Conservation (phyloP, 495 filamentous ascomycete genomes). For the Aspergillus bertholletiae region DNA sequence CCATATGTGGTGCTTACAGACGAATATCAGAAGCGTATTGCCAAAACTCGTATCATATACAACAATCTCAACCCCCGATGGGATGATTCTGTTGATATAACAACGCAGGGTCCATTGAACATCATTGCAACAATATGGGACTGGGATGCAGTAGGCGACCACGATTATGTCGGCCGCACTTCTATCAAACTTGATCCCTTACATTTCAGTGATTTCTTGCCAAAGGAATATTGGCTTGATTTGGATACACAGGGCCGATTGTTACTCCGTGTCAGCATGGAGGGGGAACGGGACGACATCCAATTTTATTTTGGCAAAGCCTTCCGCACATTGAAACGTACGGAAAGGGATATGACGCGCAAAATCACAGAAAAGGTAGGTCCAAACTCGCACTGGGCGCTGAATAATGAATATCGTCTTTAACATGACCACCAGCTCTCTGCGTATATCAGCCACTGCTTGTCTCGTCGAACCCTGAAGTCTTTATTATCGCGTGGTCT, state of each 20-base stretch:
- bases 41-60: conserved; percentile 91
- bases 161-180: conserved; percentile 94
- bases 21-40: conserved; percentile 96
- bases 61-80: conserved; percentile 91
- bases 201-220: conserved; percentile 93
- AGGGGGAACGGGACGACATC: conserved; percentile 96
- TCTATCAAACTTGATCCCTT: conserved; percentile 91
- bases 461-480: conserved; percentile 77
- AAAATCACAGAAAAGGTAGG: conserved; percentile 95
- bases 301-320: conserved; percentile 98
- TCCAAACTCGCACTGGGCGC: neutral
- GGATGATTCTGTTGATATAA: conserved; percentile 97
- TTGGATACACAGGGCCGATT: conserved; percentile 93
- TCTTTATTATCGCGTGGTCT: conserved; percentile 70
- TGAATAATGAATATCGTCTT: conserved; percentile 14
- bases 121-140: conserved; percentile 98
- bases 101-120: conserved; percentile 84
- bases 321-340: conserved; percentile 90
- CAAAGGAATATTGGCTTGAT: conserved; percentile 95
- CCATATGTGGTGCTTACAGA: conserved; percentile 97
- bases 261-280: conserved; percentile 91
- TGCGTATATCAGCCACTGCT: conserved; percentile 84
- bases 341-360: conserved; percentile 95
- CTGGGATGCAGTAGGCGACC: conserved; percentile 94
- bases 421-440: conserved; percentile 61